Percentiles rank a stretch among this genome's conserved stretches.
phyloP scores from a whole-genome alignment of 495 filamentous ascomycete genomes.

The Penicillium salamii region DNA sequence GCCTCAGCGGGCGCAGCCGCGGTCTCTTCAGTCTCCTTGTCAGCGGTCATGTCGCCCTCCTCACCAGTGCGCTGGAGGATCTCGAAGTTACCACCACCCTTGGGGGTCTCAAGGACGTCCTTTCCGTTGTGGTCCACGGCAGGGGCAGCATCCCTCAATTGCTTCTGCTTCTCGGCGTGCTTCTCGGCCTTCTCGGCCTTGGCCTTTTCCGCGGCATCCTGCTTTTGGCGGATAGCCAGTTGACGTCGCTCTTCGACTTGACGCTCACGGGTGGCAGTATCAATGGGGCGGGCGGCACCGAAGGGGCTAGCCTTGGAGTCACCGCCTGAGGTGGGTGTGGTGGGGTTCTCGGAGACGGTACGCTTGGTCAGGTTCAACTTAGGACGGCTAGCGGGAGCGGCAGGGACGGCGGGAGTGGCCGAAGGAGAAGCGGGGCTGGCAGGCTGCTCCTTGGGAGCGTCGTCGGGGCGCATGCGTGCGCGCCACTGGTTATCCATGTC shows the following conservation, averaged over 20 bases:
- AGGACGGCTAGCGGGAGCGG: conserved; percentile 60
- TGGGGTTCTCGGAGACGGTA: conserved; percentile 72
- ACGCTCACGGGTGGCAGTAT: conserved; percentile 81
- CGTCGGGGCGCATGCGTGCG: conserved; percentile 75
- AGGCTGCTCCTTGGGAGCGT: conserved; percentile 59
- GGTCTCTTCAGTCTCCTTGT: conserved; percentile 33
- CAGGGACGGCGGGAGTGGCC: conserved; percentile 39
- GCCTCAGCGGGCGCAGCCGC: conserved; percentile 29
- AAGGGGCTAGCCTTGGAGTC: conserved; percentile 89
- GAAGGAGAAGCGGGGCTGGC: conserved; percentile 56
- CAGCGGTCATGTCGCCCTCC: conserved; percentile 38
- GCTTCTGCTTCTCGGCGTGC: conserved; percentile 33
- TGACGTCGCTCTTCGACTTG: conserved; percentile 86
- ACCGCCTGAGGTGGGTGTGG: conserved; percentile 42
- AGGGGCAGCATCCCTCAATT: conserved; percentile 53
- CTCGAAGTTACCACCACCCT: conserved; percentile 49
- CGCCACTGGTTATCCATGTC: conserved; percentile 88
- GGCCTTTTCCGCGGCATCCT: conserved; percentile 83
- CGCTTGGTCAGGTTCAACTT: conserved; percentile 83
- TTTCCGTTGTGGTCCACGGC: conserved; percentile 46
- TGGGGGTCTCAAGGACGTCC: conserved; percentile 41
- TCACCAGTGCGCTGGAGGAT: conserved; percentile 51
- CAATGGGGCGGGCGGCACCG: conserved; percentile 84
- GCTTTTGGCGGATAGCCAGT: conserved; percentile 71
- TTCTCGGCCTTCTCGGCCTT: conserved; percentile 65